A percentile compares a stretch with the other conserved stretches of the same genome.
Evolutionary conservation across 495 filamentous ascomycete genomes (phyloP).

Genomic region (Sphaerosporella brunnea): DNA sequence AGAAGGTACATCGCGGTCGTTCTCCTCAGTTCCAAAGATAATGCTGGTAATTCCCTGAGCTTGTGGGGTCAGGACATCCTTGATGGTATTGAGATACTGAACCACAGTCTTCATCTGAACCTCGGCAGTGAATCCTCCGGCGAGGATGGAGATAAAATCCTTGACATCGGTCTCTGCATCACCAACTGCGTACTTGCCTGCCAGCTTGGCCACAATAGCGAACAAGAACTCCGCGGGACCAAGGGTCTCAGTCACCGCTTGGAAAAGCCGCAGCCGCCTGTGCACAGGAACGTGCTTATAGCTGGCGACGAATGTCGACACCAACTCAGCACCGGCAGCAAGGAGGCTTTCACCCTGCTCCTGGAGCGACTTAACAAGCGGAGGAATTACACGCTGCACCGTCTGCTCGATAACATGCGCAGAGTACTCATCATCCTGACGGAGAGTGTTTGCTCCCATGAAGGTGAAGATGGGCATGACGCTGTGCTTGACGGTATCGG

Average conservation of each 20-base stretch:
- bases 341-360: constrained; percentile 59
- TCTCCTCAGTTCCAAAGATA: constrained; percentile 47
- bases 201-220: constrained; percentile 51
- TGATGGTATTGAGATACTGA: constrained; percentile 53
- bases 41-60: constrained; percentile 43
- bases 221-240: constrained; percentile 68
- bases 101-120: constrained; percentile 48
- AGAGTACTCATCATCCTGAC: constrained; percentile 87
- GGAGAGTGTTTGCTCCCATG: constrained; percentile 74
- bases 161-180: constrained; percentile 28
- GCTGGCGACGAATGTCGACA: constrained; percentile 81
- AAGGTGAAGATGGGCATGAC: constrained; percentile 99
- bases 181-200: constrained; percentile 45
- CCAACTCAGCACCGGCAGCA: constrained; percentile 61
- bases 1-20: constrained; percentile 39
- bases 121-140: constrained; percentile 17
- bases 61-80: constrained; percentile 54
- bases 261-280: constrained; percentile 61
- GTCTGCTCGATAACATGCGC: constrained; percentile 82
- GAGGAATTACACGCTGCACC: constrained; percentile 74
- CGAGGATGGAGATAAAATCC: constrained; percentile 18
- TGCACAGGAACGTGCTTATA: constrained; percentile 87
- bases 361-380: constrained; percentile 69
- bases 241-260: constrained; percentile 60
- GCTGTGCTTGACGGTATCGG: constrained; percentile 78